Percentiles rank a stretch among this genome's conserved stretches.
Conservation (phyloP, 768 basidiomycete species). For the Xerocomellus intermedius region DNA sequence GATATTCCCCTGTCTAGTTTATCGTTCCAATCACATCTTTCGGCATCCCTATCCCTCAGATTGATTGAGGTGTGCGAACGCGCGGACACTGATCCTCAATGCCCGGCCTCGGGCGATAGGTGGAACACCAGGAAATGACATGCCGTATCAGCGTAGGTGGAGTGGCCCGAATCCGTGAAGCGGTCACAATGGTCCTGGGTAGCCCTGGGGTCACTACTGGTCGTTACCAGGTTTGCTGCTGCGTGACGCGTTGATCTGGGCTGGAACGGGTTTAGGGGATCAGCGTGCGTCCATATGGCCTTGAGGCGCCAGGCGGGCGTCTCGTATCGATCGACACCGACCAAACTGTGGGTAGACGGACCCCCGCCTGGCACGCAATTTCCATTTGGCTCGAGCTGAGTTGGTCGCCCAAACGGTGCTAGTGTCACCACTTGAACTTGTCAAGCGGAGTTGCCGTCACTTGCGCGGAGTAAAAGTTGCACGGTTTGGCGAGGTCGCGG, state of each 20-base stretch:
- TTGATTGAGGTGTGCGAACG: neutral
- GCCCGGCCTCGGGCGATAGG: neutral
- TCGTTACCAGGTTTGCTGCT: neutral
- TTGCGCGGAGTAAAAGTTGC: slow-evolving; percentile 11
- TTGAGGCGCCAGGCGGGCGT: neutral
- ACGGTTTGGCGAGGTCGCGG: slow-evolving; percentile 15
- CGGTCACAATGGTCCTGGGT: neutral
- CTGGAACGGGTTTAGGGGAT: neutral
- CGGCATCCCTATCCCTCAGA: neutral
- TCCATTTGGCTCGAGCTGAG: too few relatives aligned
- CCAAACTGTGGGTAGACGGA: too few relatives aligned
- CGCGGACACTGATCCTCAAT: slow-evolving; percentile 4
- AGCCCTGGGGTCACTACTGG: neutral
- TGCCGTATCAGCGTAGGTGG: slow-evolving; percentile 10
- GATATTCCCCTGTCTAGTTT: too few relatives aligned
- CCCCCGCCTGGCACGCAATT: too few relatives aligned
- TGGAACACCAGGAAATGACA: slow-evolving; percentile 8
- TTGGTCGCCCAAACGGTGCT: too few relatives aligned
- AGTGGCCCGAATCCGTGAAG: neutral
- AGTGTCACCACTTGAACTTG: neutral
- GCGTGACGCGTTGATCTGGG: neutral
- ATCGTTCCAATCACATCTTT: neutral
- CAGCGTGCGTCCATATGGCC: neutral
- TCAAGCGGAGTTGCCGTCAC: neutral
- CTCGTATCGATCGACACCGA: neutral